Evolutionary conservation across 2,329 filamentous ascomycete species (phyloP), one percentile per base, ranked within the genome.

Genomic region (Trichoderma semiorbis): DNA sequence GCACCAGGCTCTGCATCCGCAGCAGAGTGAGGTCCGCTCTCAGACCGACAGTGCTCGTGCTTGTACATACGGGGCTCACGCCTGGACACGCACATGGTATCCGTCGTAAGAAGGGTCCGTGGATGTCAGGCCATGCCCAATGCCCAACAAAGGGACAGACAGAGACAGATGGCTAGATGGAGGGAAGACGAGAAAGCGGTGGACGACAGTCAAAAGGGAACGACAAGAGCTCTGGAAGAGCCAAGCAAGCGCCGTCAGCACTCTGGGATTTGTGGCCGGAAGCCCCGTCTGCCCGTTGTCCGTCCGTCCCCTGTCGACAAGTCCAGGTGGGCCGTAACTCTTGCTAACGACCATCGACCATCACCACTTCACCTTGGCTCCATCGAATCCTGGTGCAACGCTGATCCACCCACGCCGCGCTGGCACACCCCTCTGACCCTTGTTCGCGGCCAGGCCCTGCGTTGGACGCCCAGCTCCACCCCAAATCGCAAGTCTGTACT

Each of bases 301-400:
- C 60, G 71, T 66, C 71, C 60, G 61, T 64, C 66, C 71, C 71
- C 71, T 72, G 71, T 70, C 71, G 60, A 69, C 67, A 69, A 34
- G 57, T 36, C 64, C 60, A 60, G 65, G 53, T 62, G 64, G 63
- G 65, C 21, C 55, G 61, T 18, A 65, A 43, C 47, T 53, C 36
- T 53, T 72, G 53, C 65, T 61, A 67, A 68, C 58, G 70, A 71
- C 55, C 63, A 71, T 72, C 65, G 28, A 53, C 55, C 63, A 67
- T 70, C 65, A 69, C 57, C 67, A 69, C 67, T 26, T 67, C 64
- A 67, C 64, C 64, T 69, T 69, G 39, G 21, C 67, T 50, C 67
- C 67, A 70, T 72, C 61, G 71, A 72, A 79, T 79, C 78, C 75
- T 77, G 75, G 79, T 80, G 76, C 76, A 76, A 81, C 79, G 55